A percentile compares a stretch with the other conserved stretches of the same genome.
Conservation (phyloP, 192 early-diverging fungal species). For the Backusella psychrophila region DNA sequence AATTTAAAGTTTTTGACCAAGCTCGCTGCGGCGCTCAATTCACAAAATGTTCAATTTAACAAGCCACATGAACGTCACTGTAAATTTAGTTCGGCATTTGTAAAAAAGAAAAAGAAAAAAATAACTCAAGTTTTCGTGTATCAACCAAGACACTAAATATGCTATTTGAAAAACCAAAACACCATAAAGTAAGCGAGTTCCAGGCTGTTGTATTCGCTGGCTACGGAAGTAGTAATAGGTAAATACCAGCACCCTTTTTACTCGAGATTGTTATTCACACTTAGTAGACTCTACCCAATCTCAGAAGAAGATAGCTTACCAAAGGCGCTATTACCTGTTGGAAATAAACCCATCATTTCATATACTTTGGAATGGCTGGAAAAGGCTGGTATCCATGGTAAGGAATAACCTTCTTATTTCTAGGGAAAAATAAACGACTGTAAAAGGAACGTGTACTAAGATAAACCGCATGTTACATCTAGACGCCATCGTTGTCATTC, state of each 20-base stretch:
- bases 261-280: neutral
- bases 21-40: neutral
- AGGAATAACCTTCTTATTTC: neutral
- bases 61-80: slow-evolving; percentile 6
- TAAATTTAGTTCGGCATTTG: neutral
- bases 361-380: slow-evolving; percentile 96
- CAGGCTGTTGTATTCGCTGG: slow-evolving; percentile 68
- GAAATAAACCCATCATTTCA: slow-evolving; percentile 92
- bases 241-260: neutral
- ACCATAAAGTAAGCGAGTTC: slow-evolving; percentile 53
- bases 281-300: slow-evolving; percentile 67
- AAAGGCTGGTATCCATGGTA: slow-evolving; percentile 63
- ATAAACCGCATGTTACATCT: slow-evolving; percentile 10
- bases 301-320: slow-evolving; percentile 81
- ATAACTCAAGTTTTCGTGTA: neutral
- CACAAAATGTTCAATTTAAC: neutral
- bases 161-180: slow-evolving; percentile 35
- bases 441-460: neutral
- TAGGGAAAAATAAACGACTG: neutral
- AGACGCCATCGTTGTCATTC: slow-evolving; percentile 77
- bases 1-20: neutral
- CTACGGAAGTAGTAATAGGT: slow-evolving; percentile 60
- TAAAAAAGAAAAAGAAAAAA: neutral
- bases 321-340: slow-evolving; percentile 93
- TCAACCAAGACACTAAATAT: slow-evolving; percentile 7